Evolutionary conservation across 2,329 filamentous ascomycete species (phyloP).

Genomic region (Exophiala mesophila): DNA sequence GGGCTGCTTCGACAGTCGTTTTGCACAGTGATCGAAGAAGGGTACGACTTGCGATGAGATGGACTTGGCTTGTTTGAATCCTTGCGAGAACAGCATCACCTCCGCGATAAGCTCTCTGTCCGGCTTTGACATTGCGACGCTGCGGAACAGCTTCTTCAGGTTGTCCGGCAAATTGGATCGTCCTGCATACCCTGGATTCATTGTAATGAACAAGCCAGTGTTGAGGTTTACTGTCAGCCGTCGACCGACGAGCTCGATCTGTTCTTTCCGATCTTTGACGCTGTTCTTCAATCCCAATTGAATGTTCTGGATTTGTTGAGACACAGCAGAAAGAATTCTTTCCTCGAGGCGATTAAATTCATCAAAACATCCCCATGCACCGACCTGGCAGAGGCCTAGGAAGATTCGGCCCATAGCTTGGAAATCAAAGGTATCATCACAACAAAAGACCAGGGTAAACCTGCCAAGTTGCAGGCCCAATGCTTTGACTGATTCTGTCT

Average conservation of each 20-base stretch:
- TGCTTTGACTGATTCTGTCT: constrained; percentile 98
- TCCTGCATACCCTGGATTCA: constrained; percentile 98
- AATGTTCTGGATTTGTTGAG: constrained; percentile 99
- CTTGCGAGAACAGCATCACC: constrained; percentile 99
- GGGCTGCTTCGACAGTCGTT: constrained; percentile 83
- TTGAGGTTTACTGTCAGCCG: constrained; percentile 85
- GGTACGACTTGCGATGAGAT: constrained; percentile 94
- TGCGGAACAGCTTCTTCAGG: constrained; percentile 98
- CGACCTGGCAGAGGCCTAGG: constrained; percentile 96
- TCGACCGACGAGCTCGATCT: constrained; percentile 91
- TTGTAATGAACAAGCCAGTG: constrained; percentile 98
- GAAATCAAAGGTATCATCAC: constrained; percentile 99
- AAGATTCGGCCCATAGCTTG: constrained; percentile 99
- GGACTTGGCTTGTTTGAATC: constrained; percentile 92
- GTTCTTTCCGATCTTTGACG: constrained; percentile 71
- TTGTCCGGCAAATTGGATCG: constrained; percentile 98
- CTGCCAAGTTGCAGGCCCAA: constrained; percentile 92
- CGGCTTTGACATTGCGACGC: constrained; percentile 98
- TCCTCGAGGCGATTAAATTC: constrained; percentile 99
- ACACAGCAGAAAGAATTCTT: constrained; percentile 93
- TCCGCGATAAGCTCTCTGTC: constrained; percentile 99
- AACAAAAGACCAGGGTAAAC: constrained; percentile 98
- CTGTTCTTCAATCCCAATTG: constrained; percentile 89
- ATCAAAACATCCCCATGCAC: constrained; percentile 99
- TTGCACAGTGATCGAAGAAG: constrained; percentile 90